Percentiles rank a stretch among this genome's conserved stretches.
Conservation (phyloP, 164 flowering plant species). For the Tetrastigma voinierianum region DNA sequence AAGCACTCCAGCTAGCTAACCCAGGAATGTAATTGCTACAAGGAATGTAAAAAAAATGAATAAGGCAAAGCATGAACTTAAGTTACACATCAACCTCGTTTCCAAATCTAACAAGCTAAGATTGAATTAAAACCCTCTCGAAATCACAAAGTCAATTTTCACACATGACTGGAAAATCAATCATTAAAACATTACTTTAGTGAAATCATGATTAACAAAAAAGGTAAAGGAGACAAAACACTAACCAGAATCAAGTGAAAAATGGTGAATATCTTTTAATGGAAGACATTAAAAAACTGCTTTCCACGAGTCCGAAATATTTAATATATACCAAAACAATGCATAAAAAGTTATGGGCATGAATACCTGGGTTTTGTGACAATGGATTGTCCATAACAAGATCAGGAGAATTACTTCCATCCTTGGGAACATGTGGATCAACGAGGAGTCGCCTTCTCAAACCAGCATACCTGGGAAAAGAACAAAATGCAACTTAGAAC, state of each 20-base stretch:
- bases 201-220: no score
- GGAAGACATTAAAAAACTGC: not conserved
- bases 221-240: no score
- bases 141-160: not conserved
- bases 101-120: no score
- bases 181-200: no score
- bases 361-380: constrained; percentile 85
- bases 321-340: not conserved
- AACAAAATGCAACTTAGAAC: not conserved
- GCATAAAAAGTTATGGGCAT: no score
- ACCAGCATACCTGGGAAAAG: constrained; percentile 65
- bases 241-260: no score
- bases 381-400: constrained; percentile 80
- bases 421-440: constrained; percentile 70
- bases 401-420: constrained; percentile 58
- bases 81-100: no score
- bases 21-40: not conserved
- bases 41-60: not conserved
- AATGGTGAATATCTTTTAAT: not conserved
- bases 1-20: not conserved
- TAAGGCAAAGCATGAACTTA: no score
- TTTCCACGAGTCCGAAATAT: not conserved
- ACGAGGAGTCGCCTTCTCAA: constrained; percentile 75
- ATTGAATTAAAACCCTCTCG: not conserved
- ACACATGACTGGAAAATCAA: not conserved